A percentile compares a stretch with the other conserved stretches of the same genome.
These are phyloP conservation scores for Trichoderma arundinaceum DNA, from an alignment of 2,329 filamentous ascomycete species.

Conservation along the genomic window DNA sequence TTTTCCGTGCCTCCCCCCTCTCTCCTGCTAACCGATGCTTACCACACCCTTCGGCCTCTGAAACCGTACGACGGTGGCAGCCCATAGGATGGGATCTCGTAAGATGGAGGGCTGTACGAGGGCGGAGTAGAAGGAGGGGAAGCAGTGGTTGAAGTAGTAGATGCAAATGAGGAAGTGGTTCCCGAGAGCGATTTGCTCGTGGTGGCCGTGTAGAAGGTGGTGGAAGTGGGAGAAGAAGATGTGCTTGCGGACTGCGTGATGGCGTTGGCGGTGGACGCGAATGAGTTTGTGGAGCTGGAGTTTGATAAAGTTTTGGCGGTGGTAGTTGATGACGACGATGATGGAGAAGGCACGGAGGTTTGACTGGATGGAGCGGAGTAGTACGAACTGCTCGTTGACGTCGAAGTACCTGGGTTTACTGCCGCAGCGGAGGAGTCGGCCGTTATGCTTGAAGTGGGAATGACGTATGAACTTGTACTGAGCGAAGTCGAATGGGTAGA, in stretches of 20 bases:
- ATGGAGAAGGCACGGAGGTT: not conserved
- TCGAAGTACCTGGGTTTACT: not conserved
- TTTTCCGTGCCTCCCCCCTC: not conserved
- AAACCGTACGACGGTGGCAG: slow-evolving; percentile 33
- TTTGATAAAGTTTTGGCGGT: not conserved
- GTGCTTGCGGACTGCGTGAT: slow-evolving; percentile 25
- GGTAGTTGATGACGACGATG: not conserved
- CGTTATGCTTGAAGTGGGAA: not conserved
- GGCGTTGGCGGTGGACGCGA: slow-evolving; percentile 32
- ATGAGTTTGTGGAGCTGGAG: slow-evolving; percentile 25
- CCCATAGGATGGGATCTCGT: slow-evolving; percentile 36
- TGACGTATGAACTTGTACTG: not conserved
- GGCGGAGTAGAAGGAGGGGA: slow-evolving; percentile 20
- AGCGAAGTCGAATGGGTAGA: not conserved
- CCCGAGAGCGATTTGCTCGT: not conserved
- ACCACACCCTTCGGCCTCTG: slow-evolving; percentile 31
- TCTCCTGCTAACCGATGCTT: not conserved
- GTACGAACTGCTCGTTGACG: not conserved
- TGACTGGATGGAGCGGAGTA: not conserved
- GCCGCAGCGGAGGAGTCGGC: slow-evolving; percentile 3
- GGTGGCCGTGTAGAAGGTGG: slow-evolving; percentile 37
- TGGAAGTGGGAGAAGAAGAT: slow-evolving; percentile 31
- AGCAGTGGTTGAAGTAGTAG: slow-evolving; percentile 6
- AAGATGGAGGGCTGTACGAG: slow-evolving; percentile 37
- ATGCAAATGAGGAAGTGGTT: not conserved